Percentiles rank a stretch among this genome's conserved stretches.
These are phyloP conservation scores for Aspergillus tamarii DNA, from an alignment of 2,329 filamentous ascomycete species.

Conservation along the genomic window DNA sequence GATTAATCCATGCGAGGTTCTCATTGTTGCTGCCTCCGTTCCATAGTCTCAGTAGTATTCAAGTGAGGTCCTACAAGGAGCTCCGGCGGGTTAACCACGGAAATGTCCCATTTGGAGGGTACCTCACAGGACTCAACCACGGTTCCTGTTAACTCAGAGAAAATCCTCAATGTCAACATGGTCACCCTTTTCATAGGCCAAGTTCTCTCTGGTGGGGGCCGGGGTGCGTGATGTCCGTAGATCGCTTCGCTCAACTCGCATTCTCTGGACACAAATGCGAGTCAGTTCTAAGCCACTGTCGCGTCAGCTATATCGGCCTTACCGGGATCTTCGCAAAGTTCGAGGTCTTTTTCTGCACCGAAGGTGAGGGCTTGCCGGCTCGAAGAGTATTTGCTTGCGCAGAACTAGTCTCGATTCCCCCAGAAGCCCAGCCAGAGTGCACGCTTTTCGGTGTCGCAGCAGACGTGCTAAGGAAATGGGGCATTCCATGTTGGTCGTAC, in stretches of 20 bases:
- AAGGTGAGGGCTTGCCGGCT: background rate
- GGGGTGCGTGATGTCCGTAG: constrained; percentile 22
- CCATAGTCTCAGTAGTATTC: no score
- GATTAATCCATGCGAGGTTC: background rate
- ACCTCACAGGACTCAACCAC: background rate
- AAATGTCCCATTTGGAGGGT: background rate
- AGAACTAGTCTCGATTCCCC: constrained; percentile 5
- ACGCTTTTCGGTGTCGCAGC: background rate
- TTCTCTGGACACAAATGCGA: constrained; percentile 18
- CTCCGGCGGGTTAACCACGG: background rate
- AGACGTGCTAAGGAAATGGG: constrained; percentile 6
- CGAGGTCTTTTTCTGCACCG: constrained; percentile 10
- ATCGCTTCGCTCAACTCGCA: constrained; percentile 23
- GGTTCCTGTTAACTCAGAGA: constrained; percentile 7
- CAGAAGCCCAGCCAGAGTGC: background rate
- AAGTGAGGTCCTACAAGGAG: background rate
- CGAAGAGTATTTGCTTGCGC: background rate
- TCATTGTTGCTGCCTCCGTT: background rate
- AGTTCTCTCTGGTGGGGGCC: constrained; percentile 19
- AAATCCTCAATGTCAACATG: constrained; percentile 26
- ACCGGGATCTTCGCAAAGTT: constrained; percentile 30
- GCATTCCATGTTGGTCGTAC: constrained; percentile 24
- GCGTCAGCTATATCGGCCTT: background rate
- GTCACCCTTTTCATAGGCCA: constrained; percentile 27
- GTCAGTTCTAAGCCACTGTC: constrained; percentile 12